These are phyloP conservation scores for Wickerhamomyces sp. DNA, from an alignment of 1,139 yeast genomes.

Conservation along the genomic window DNA sequence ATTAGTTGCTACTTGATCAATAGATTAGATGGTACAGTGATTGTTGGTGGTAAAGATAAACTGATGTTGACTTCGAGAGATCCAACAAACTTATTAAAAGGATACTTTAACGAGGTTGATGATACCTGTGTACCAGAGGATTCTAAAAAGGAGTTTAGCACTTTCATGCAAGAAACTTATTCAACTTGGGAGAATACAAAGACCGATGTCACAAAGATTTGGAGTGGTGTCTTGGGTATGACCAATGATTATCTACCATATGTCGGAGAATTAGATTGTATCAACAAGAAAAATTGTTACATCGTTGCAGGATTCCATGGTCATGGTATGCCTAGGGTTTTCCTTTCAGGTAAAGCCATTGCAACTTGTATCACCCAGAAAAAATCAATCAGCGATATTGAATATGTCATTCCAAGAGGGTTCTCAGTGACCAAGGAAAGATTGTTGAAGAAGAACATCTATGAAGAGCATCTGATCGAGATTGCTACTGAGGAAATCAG, in stretches of 20 bases:
- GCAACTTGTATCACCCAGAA: conserved; percentile 13
- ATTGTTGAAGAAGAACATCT: conserved; percentile 7
- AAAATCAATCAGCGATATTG: conserved; percentile 11
- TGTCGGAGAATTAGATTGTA: conserved; percentile 19
- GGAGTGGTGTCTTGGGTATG: conserved; percentile 19
- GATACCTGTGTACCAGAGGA: conserved; percentile 12
- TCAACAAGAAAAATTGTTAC: conserved; percentile 23
- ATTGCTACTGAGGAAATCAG: neutral
- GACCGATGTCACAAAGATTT: conserved; percentile 9
- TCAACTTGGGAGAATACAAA: conserved; percentile 17
- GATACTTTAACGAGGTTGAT: conserved; percentile 11
- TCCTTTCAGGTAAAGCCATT: conserved; percentile 18
- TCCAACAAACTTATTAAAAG: conserved; percentile 6
- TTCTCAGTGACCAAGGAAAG: conserved; percentile 14
- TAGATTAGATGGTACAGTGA: conserved; percentile 18
- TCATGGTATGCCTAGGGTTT: conserved; percentile 46
- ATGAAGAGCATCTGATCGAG: conserved; percentile 1
- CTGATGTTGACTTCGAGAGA: conserved; percentile 5
- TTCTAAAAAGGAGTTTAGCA: conserved; percentile 5
- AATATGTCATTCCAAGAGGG: conserved; percentile 14
- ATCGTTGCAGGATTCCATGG: conserved; percentile 42
- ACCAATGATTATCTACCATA: conserved; percentile 20
- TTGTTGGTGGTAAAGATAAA: conserved; percentile 17
- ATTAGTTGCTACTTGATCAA: conserved; percentile 17
- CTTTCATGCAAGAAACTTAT: conserved; percentile 13